Evolutionary conservation across 345 rosid genomes (phyloP).

Genomic region (Pugionium dolabratum): DNA sequence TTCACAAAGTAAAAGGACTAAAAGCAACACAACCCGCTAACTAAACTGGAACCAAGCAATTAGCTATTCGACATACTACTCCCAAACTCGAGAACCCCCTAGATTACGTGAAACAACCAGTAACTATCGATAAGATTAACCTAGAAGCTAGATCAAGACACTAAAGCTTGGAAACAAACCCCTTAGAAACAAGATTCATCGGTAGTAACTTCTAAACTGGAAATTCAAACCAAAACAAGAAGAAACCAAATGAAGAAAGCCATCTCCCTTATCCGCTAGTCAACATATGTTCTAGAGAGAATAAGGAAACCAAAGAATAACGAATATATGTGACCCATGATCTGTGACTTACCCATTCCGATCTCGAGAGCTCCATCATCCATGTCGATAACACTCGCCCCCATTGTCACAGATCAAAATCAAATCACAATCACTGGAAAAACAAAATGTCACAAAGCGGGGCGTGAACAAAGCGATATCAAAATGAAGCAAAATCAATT

Average conservation of each 20-base stretch:
- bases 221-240: not conserved
- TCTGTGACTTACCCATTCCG: constrained; percentile 74
- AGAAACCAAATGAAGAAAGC: not conserved
- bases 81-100: not conserved
- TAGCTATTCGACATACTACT: not conserved
- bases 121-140: not conserved
- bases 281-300: not conserved
- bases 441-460: constrained; percentile 4
- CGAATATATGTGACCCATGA: constrained; percentile 8
- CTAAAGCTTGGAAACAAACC: not conserved
- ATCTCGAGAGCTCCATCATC: constrained; percentile 81
- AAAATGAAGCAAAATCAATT: constrained; percentile 17
- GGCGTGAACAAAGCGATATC: constrained; percentile 19
- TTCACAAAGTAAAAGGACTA: not conserved
- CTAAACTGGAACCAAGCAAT: not conserved
- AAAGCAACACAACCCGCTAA: not conserved
- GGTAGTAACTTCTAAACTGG: not conserved
- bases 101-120: not conserved
- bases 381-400: constrained; percentile 42
- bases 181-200: not conserved
- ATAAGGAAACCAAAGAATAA: too few relatives aligned
- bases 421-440: constrained; percentile 32
- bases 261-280: constrained; percentile 9
- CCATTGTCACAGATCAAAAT: constrained; percentile 51
- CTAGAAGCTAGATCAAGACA: not conserved